phyloP scores from a whole-genome alignment of 2,329 filamentous ascomycete genomes.

The Hypomyces perniciosus region DNA sequence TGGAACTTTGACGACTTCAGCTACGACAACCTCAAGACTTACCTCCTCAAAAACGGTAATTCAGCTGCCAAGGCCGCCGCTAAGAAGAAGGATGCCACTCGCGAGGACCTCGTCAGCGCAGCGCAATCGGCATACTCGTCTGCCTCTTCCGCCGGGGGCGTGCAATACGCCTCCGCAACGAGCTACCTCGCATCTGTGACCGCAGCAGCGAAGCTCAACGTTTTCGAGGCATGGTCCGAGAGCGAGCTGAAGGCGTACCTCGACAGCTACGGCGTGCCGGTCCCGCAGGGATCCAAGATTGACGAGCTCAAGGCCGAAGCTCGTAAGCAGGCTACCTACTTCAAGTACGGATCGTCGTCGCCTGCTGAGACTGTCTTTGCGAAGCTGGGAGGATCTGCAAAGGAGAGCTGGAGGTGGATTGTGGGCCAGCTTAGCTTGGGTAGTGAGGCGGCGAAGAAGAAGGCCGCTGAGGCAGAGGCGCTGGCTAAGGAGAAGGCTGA shows the following conservation, averaged over 20 bases:
- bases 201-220: conserved; percentile 54
- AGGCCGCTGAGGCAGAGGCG: conserved; percentile 33
- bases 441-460: conserved; percentile 42
- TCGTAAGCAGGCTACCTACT: conserved; percentile 68
- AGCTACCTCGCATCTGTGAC: conserved; percentile 64
- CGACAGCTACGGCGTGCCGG: conserved; percentile 66
- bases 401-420: conserved; percentile 47
- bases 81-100: conserved; percentile 58
- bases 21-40: conserved; percentile 60
- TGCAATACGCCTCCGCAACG: conserved; percentile 60
- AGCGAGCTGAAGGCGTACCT: conserved; percentile 72
- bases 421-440: conserved; percentile 43
- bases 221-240: conserved; percentile 69
- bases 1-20: conserved; percentile 80
- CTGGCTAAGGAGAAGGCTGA: conserved; percentile 25
- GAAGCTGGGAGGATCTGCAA: conserved; percentile 49
- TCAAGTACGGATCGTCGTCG: conserved; percentile 65
- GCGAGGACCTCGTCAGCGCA: conserved; percentile 66
- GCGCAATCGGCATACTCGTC: conserved; percentile 56
- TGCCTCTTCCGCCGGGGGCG: conserved; percentile 53
- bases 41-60: conserved; percentile 47
- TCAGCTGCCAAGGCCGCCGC: conserved; percentile 52
- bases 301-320: conserved; percentile 67
- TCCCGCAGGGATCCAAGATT: conserved; percentile 60
- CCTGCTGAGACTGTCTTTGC: conserved; percentile 61